Conservation (phyloP, 129 eudicot species). For the Centella asiatica region DNA sequence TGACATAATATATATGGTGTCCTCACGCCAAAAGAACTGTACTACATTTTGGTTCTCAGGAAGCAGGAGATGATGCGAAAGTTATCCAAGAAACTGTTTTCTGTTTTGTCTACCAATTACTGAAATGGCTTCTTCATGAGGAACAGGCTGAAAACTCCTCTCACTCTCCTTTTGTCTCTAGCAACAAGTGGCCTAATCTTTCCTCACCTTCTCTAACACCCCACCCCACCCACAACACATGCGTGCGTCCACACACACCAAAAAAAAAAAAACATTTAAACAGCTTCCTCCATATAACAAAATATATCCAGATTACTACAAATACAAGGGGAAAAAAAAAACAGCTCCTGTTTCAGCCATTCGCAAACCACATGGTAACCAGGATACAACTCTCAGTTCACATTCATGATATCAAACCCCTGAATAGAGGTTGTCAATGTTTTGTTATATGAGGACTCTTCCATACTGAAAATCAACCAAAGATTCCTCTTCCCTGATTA, state of each 20-base stretch:
- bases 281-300: too few relatives aligned
- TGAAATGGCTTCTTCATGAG: slow-evolving; percentile 4
- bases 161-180: background rate
- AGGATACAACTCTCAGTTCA: background rate
- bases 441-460: background rate
- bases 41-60: slow-evolving; percentile 6
- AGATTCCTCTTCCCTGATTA: background rate
- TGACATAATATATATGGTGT: background rate
- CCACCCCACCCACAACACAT: too few relatives aligned
- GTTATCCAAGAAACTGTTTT: background rate
- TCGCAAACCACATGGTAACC: background rate
- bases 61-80: slow-evolving; percentile 2
- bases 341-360: too few relatives aligned
- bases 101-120: slow-evolving; percentile 16
- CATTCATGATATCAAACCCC: background rate
- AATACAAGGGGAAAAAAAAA: too few relatives aligned
- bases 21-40: background rate
- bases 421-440: background rate
- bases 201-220: background rate
- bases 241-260: too few relatives aligned
- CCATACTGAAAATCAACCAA: background rate
- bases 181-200: background rate
- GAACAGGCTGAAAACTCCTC: background rate
- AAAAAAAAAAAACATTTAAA: too few relatives aligned
- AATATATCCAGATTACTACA: too few relatives aligned